Conservation (phyloP, 495 filamentous ascomycete species). For the Choiromyces venosus region DNA sequence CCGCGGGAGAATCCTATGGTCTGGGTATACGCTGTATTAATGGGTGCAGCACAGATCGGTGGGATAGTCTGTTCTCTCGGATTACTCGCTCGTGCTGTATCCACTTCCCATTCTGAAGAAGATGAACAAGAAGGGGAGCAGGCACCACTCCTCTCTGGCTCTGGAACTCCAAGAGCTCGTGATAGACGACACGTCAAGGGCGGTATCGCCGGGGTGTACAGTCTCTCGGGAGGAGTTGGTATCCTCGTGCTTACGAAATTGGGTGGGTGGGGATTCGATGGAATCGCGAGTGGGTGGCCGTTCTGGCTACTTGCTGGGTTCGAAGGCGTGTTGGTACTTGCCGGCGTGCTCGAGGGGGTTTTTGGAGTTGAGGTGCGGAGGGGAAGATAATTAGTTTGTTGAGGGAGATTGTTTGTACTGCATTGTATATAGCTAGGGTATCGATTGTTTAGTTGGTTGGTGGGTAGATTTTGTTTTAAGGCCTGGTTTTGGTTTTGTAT, state of each 20-base stretch:
- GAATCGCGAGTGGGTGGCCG: slow-evolving; percentile 70
- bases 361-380: neutral
- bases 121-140: slow-evolving; percentile 39
- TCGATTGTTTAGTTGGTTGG: no score
- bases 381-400: neutral
- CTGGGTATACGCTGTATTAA: slow-evolving; percentile 68
- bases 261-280: slow-evolving; percentile 76
- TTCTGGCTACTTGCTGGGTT: slow-evolving; percentile 91
- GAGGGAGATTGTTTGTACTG: neutral
- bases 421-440: neutral
- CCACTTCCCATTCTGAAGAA: slow-evolving; percentile 48
- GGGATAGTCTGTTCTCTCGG: slow-evolving; percentile 89
- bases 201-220: slow-evolving; percentile 89
- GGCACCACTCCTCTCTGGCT: slow-evolving; percentile 32
- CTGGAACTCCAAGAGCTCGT: slow-evolving; percentile 19
- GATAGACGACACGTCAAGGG: slow-evolving; percentile 66
- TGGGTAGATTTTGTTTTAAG: neutral
- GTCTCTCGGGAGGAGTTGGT: slow-evolving; percentile 80
- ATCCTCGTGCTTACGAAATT: slow-evolving; percentile 88
- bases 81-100: slow-evolving; percentile 71
- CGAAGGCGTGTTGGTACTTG: slow-evolving; percentile 64
- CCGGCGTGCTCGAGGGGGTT: slow-evolving; percentile 24
- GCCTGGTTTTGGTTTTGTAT: neutral
- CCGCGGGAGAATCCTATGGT: slow-evolving; percentile 63
- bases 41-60: slow-evolving; percentile 89